Evolutionary conservation across 2,329 filamentous ascomycete species (phyloP).

Genomic region (Dothideomycetidae sp.): DNA sequence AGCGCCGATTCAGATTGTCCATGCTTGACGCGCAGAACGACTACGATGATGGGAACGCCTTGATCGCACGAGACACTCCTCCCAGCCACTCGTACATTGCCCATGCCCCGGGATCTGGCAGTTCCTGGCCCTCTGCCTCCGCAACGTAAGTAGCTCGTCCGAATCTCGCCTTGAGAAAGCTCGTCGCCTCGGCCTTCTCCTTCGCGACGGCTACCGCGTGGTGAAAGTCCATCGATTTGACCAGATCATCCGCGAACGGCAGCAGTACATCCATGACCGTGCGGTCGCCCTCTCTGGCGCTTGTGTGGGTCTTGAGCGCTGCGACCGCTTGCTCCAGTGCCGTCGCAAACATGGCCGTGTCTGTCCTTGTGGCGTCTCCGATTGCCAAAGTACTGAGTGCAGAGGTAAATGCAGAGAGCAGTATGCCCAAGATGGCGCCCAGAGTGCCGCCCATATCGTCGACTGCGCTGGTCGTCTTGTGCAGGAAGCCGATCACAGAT

Average conservation of each 20-base stretch:
- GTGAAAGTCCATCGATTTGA: conserved; percentile 49
- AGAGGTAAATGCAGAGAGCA: conserved; percentile 69
- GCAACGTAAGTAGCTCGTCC: conserved; percentile 74
- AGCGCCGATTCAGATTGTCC: too few species aligned
- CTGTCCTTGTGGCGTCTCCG: conserved; percentile 15
- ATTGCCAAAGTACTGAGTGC: conserved; percentile 41
- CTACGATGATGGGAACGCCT: background rate
- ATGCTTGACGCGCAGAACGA: too few species aligned
- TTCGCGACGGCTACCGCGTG: conserved; percentile 62
- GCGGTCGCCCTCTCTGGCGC: conserved; percentile 72
- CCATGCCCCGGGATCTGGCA: conserved; percentile 58
- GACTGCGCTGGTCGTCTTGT: conserved; percentile 46
- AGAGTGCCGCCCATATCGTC: conserved; percentile 64
- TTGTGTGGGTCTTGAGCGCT: conserved; percentile 67
- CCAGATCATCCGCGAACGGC: conserved; percentile 66
- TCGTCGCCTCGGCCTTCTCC: conserved; percentile 66
- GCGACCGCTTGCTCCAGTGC: conserved; percentile 58
- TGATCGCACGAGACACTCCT: background rate
- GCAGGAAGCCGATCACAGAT: conserved; percentile 31
- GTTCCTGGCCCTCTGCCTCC: conserved; percentile 54
- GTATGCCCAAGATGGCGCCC: conserved; percentile 68
- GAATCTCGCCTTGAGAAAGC: conserved; percentile 79
- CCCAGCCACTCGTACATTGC: background rate
- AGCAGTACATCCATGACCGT: conserved; percentile 79
- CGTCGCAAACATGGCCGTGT: conserved; percentile 42